phyloP scores from a whole-genome alignment of 139 green algal genomes.

The Tetraselmis chui region DNA sequence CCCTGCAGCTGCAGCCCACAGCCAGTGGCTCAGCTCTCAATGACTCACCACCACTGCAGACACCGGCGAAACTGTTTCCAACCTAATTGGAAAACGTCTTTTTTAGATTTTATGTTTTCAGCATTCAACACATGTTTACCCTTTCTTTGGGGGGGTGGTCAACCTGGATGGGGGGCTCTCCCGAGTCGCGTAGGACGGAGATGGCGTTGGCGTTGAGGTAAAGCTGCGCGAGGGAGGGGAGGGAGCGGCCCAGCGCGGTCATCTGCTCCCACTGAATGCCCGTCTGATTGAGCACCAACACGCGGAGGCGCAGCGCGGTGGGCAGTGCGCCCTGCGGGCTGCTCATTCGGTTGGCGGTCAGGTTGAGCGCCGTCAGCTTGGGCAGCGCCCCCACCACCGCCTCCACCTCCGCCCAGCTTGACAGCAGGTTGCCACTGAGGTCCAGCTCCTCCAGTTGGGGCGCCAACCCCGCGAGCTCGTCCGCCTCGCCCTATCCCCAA shows the following conservation, averaged over 20 bases:
- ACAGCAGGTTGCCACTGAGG: constrained; percentile 64
- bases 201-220: constrained; percentile 58
- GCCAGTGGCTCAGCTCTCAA: not conserved
- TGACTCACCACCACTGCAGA: not conserved
- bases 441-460: constrained; percentile 50
- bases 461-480: constrained; percentile 12
- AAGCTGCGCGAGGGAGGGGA: constrained; percentile 58
- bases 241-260: constrained; percentile 19
- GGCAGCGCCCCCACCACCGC: constrained; percentile 35
- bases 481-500: constrained; percentile 30
- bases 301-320: constrained; percentile 6
- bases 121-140: not conserved
- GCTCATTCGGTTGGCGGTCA: constrained; percentile 46
- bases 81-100: too few relatives aligned
- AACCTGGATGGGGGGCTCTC: not conserved
- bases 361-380: constrained; percentile 29
- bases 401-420: constrained; percentile 38
- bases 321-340: not conserved
- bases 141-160: not conserved
- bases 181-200: constrained; percentile 1
- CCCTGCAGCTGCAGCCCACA: not conserved
- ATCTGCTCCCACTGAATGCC: constrained; percentile 41
- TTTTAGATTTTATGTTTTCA: too few relatives aligned
- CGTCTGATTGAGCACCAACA: constrained; percentile 66
- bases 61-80: not conserved